These are phyloP conservation scores for Debaryomyces sp. DNA, from an alignment of 1,139 yeast species.

Conservation along the genomic window DNA sequence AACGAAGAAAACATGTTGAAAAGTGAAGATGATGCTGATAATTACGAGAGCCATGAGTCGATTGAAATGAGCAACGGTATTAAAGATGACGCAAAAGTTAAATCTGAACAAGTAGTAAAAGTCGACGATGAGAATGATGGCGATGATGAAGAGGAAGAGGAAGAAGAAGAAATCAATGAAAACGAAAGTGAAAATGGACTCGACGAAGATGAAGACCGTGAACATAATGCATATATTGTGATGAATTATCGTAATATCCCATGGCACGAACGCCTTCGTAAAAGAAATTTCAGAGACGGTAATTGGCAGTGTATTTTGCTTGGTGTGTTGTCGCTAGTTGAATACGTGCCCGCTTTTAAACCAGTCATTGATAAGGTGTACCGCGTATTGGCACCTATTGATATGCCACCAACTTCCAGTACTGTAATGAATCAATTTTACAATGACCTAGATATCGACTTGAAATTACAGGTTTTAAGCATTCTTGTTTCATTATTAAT, in stretches of 20 bases:
- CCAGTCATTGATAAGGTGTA: conserved; percentile 49
- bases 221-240: conserved; percentile 57
- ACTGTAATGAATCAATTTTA: conserved; percentile 57
- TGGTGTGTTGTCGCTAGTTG: conserved; percentile 68
- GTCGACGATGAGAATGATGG: conserved; percentile 10
- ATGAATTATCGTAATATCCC: conserved; percentile 62
- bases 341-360: conserved; percentile 58
- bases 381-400: conserved; percentile 59
- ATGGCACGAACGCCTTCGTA: conserved; percentile 79
- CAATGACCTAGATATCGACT: conserved; percentile 45
- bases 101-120: neutral
- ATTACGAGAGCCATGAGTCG: conserved; percentile 17
- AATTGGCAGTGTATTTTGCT: conserved; percentile 80
- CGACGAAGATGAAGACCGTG: conserved; percentile 21
- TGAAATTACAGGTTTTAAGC: conserved; percentile 54
- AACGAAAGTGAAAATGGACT: conserved; percentile 22
- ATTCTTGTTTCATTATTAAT: conserved; percentile 61
- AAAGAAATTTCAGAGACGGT: conserved; percentile 79
- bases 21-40: conserved; percentile 13
- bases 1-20: conserved; percentile 13
- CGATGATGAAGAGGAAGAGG: conserved; percentile 21
- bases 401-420: conserved; percentile 49
- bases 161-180: conserved; percentile 25
- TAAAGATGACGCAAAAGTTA: conserved; percentile 1
- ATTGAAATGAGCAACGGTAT: conserved; percentile 7